Evolutionary conservation across 768 basidiomycete genomes (phyloP).

Genomic region (Crassisporium funariophilum): DNA sequence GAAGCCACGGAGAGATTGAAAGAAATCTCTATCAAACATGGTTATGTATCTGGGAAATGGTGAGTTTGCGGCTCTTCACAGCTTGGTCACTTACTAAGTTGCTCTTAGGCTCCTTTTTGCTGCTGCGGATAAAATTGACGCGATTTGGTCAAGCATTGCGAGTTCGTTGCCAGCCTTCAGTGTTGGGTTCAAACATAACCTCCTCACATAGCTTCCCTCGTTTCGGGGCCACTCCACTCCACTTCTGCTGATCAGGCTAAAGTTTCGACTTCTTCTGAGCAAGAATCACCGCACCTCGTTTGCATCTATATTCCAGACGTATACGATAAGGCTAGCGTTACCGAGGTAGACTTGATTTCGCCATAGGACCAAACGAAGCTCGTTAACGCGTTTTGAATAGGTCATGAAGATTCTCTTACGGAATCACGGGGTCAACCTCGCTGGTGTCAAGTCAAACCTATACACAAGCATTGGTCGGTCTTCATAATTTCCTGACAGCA

Average conservation of each 20-base stretch:
- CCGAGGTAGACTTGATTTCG: slow-evolving; percentile 40
- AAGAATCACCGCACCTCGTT: slow-evolving; percentile 61
- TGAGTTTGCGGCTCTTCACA: slow-evolving; percentile 19
- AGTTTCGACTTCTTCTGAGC: slow-evolving; percentile 62
- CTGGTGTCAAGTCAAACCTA: slow-evolving; percentile 71
- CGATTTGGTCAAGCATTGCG: slow-evolving; percentile 62
- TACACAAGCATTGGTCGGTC: slow-evolving; percentile 61
- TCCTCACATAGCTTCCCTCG: slow-evolving; percentile 53
- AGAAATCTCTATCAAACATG: slow-evolving; percentile 56
- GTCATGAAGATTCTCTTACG: slow-evolving; percentile 70
- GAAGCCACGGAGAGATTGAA: slow-evolving; percentile 61
- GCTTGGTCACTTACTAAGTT: not conserved
- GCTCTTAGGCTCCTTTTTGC: slow-evolving; percentile 65
- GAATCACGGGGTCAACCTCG: slow-evolving; percentile 64
- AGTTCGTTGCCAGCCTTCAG: slow-evolving; percentile 39
- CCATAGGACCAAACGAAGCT: not conserved
- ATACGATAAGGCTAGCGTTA: slow-evolving; percentile 62
- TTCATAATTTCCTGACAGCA: not conserved
- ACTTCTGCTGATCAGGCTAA: slow-evolving; percentile 62
- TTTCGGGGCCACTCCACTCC: slow-evolving; percentile 60
- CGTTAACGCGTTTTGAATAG: slow-evolving; percentile 31
- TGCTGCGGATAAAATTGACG: slow-evolving; percentile 60
- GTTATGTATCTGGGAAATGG: slow-evolving; percentile 71
- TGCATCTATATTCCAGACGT: slow-evolving; percentile 75
- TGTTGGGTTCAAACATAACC: not conserved